Conservation (phyloP, 2,329 filamentous ascomycete species). For the Sarocladium kiliense region DNA sequence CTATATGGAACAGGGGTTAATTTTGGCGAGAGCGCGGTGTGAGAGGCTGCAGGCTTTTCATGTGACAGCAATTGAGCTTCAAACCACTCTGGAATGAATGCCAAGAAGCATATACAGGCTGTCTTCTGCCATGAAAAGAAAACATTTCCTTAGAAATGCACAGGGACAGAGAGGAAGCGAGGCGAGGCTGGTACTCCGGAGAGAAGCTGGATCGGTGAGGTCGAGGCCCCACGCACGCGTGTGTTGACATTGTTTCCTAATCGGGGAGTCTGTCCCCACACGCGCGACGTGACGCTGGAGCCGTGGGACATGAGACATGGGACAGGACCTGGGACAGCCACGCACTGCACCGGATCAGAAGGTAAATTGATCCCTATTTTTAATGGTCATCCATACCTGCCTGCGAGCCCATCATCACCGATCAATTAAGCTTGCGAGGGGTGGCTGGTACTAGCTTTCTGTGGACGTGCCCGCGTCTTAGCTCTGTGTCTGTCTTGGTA, state of each 20-base stretch:
- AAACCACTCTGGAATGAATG: background rate
- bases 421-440: slow-evolving; percentile 3
- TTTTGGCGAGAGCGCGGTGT: background rate
- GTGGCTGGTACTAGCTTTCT: background rate
- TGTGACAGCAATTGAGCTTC: background rate
- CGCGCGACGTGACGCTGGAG: slow-evolving; percentile 20
- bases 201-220: background rate
- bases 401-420: background rate
- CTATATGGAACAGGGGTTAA: background rate
- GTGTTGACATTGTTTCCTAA: slow-evolving; percentile 30
- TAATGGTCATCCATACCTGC: background rate
- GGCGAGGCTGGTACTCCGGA: background rate
- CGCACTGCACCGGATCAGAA: background rate
- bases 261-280: slow-evolving; percentile 21
- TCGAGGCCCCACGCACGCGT: slow-evolving; percentile 18
- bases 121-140: too few relatives aligned
- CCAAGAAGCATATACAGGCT: background rate
- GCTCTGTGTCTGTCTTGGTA: background rate
- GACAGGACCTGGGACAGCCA: background rate
- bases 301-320: background rate
- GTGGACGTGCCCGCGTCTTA: background rate
- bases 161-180: background rate
- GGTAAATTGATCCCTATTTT: background rate
- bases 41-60: background rate
- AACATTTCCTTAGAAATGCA: background rate